Evolutionary conservation across 257 asterid genomes (phyloP).

Genomic region (Nicotiana tomentosiformis): DNA sequence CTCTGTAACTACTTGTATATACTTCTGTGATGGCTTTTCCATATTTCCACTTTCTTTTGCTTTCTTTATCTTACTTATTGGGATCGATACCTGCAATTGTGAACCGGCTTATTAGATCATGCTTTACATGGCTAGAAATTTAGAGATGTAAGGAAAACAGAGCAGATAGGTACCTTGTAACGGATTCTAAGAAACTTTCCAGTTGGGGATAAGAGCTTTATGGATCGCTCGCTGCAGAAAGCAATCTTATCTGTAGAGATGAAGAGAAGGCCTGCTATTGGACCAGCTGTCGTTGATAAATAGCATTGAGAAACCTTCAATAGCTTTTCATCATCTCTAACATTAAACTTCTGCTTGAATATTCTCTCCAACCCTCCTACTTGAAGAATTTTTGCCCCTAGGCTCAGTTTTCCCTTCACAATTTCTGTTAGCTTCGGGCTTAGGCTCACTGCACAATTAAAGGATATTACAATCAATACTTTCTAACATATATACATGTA

Average conservation of each 20-base stretch:
- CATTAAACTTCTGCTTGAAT: slow-evolving; percentile 12
- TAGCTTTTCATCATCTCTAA: slow-evolving; percentile 17
- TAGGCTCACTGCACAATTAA: slow-evolving; percentile 32
- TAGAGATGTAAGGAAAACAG: not conserved
- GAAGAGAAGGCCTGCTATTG: slow-evolving; percentile 19
- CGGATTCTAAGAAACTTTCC: slow-evolving; percentile 11
- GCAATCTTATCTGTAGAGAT: slow-evolving; percentile 16
- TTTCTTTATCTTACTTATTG: slow-evolving; percentile 28
- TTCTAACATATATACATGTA: not conserved
- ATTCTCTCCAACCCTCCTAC: slow-evolving; percentile 16
- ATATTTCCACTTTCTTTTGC: slow-evolving; percentile 25
- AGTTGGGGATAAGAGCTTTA: slow-evolving; percentile 11
- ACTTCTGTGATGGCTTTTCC: slow-evolving; percentile 34
- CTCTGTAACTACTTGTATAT: slow-evolving; percentile 35
- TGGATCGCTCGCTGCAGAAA: slow-evolving; percentile 22
- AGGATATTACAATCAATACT: not conserved
- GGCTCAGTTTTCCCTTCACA: slow-evolving; percentile 40
- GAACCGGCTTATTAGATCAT: not conserved
- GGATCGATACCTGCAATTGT: slow-evolving; percentile 25
- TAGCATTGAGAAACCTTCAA: slow-evolving; percentile 22
- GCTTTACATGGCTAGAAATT: not conserved
- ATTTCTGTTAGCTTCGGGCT: slow-evolving; percentile 38
- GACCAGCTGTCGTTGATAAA: slow-evolving; percentile 22
- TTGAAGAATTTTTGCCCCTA: slow-evolving; percentile 33
- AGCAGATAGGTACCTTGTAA: slow-evolving; percentile 5